A percentile compares a stretch with the other conserved stretches of the same genome.
phyloP scores from a whole-genome alignment of 23 red algal species.

The Pyropia yezoensis region DNA sequence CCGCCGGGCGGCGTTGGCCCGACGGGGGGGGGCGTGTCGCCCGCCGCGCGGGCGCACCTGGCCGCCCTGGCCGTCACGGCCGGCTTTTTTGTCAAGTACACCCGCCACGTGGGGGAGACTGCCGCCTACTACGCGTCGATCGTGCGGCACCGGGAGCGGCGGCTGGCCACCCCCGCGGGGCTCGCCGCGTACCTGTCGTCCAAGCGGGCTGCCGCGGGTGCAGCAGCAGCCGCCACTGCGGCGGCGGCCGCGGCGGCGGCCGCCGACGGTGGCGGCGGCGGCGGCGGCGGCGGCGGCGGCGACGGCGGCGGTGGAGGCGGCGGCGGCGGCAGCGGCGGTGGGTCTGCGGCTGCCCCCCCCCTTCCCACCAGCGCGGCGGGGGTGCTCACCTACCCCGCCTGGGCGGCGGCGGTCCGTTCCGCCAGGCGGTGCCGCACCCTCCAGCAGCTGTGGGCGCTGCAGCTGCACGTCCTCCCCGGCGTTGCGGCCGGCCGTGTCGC shows the following conservation, averaged over 20 bases:
- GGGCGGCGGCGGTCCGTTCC: slow-evolving; percentile 3
- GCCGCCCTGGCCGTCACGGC: slow-evolving; percentile 37
- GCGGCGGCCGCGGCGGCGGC: too few relatives aligned
- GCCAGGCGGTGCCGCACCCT: slow-evolving; percentile 12
- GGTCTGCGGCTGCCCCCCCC: too few relatives aligned
- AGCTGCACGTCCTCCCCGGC: slow-evolving; percentile 18
- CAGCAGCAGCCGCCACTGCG: too few relatives aligned
- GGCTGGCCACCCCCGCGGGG: not conserved
- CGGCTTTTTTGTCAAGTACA: slow-evolving; percentile 49
- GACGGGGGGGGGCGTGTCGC: not conserved
- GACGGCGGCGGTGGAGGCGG: too few relatives aligned
- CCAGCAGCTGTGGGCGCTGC: slow-evolving; percentile 39
- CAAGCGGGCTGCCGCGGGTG: too few relatives aligned
- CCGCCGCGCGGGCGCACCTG: slow-evolving; percentile 7
- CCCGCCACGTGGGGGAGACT: slow-evolving; percentile 30
- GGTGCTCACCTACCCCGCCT: slow-evolving; percentile 15
- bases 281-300: too few relatives aligned
- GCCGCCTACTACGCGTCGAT: slow-evolving; percentile 29
- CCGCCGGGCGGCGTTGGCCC: not conserved
- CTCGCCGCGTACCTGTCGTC: too few relatives aligned
- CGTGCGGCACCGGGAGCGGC: slow-evolving; percentile 7
- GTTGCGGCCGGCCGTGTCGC: slow-evolving; percentile 11
- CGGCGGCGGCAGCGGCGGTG: too few relatives aligned
- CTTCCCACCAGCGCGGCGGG: slow-evolving; percentile 8
- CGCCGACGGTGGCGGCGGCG: too few relatives aligned